A percentile compares a stretch with the other conserved stretches of the same genome.
Conservation (phyloP, 164 flowering plant species). For the Brasenia schreberi region DNA sequence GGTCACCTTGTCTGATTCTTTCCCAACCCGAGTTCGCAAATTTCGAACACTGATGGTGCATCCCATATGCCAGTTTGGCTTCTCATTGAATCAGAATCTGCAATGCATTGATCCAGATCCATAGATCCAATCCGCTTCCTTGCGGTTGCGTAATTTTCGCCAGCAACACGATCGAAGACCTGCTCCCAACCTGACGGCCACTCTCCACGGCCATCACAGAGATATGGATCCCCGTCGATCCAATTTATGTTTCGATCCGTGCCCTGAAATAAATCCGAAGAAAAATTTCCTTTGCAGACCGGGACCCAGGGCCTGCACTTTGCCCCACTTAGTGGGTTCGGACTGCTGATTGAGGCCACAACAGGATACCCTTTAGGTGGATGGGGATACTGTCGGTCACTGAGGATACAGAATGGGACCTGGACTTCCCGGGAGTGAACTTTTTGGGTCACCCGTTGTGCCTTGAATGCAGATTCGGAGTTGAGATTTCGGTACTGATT, state of each 20-base stretch:
- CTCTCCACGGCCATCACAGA: conserved; percentile 59
- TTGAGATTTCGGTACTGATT: conserved; percentile 51
- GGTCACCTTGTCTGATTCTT: too few relatives aligned
- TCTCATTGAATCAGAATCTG: conserved; percentile 45
- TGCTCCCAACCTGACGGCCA: conserved; percentile 84
- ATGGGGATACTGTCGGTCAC: conserved; percentile 54
- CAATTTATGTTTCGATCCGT: conserved; percentile 61
- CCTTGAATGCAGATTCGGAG: conserved; percentile 78
- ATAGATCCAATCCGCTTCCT: conserved; percentile 29
- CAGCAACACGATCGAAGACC: conserved; percentile 45
- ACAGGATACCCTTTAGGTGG: conserved; percentile 77
- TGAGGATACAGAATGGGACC: conserved; percentile 74
- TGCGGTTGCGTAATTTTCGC: conserved; percentile 26
- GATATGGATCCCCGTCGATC: conserved; percentile 47
- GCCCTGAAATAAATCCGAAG: conserved; percentile 31
- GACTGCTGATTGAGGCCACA: conserved; percentile 70
- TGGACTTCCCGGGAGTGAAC: conserved; percentile 26
- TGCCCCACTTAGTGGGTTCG: conserved; percentile 77
- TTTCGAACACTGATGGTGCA: conserved; percentile 38
- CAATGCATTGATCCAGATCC: conserved; percentile 33
- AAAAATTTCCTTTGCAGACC: conserved; percentile 46
- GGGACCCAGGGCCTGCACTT: conserved; percentile 87
- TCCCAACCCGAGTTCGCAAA: conserved; percentile 22
- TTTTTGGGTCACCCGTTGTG: conserved; percentile 46
- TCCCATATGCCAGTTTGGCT: conserved; percentile 38